Conservation (phyloP, 805 yeast species). For the Zygoascus bituminiphila region DNA sequence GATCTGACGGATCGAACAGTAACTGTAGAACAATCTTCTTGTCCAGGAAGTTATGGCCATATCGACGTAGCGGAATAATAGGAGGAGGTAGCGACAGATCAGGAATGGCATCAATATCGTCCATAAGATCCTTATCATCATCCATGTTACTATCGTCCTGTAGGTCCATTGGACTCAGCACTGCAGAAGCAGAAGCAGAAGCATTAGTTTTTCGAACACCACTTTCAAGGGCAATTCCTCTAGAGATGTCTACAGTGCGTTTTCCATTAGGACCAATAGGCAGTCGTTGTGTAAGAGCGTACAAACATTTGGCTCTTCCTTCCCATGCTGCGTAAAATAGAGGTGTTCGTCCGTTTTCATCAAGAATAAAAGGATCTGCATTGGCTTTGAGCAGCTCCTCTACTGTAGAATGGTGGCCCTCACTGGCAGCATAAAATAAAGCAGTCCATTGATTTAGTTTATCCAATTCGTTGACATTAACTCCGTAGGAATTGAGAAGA, state of each 20-base stretch:
- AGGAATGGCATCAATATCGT: constrained; percentile 67
- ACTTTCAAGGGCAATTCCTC: constrained; percentile 1
- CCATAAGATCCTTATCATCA: constrained; percentile 6
- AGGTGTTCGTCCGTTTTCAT: constrained; percentile 75
- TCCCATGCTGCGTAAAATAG: constrained; percentile 89
- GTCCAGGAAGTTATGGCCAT: constrained; percentile 93
- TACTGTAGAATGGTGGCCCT: constrained; percentile 69
- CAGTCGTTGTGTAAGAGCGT: constrained; percentile 44
- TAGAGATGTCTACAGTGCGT: constrained; percentile 8
- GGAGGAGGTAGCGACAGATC: constrained; percentile 94
- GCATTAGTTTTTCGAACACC: background rate
- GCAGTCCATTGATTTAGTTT: constrained; percentile 92
- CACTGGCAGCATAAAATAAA: constrained; percentile 78
- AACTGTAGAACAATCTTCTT: constrained; percentile 79
- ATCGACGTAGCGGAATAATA: constrained; percentile 82
- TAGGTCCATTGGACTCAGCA: constrained; percentile 2
- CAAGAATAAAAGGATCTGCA: constrained; percentile 59
- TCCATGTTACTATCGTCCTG: constrained; percentile 20
- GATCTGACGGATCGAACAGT: constrained; percentile 46
- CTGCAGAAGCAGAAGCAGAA: background rate
- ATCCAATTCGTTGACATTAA: constrained; percentile 70
- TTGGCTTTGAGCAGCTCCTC: constrained; percentile 61
- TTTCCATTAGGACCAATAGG: constrained; percentile 1
- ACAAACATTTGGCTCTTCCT: constrained; percentile 78
- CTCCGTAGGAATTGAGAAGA: constrained; percentile 44